phyloP scores from a whole-genome alignment of 139 green algal species.

The Chlamydomonas schloesseri region DNA sequence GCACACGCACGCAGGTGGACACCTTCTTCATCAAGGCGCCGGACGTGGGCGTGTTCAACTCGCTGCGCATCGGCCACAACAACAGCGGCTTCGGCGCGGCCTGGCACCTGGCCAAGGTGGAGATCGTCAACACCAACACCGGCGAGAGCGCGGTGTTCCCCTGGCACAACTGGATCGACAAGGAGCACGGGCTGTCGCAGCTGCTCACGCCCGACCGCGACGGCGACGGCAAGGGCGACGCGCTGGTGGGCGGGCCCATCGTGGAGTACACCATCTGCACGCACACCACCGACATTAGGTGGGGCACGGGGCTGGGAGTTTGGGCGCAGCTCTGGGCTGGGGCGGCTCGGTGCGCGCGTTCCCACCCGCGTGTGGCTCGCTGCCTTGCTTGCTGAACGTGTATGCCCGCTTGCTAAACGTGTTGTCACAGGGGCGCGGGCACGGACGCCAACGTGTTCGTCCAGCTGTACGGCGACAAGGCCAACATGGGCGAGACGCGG shows the following conservation, averaged over 20 bases:
- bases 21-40: slow-evolving; percentile 69
- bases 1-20: slow-evolving; percentile 45
- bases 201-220: slow-evolving; percentile 57
- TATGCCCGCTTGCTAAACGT: no score
- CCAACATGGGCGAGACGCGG: slow-evolving; percentile 39
- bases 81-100: slow-evolving; percentile 57
- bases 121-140: slow-evolving; percentile 64
- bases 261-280: slow-evolving; percentile 63
- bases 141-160: slow-evolving; percentile 58
- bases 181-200: slow-evolving; percentile 59
- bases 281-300: slow-evolving; percentile 63
- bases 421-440: slow-evolving; percentile 54
- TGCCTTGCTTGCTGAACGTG: no score
- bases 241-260: slow-evolving; percentile 40
- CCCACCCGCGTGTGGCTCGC: no score
- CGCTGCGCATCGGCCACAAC: slow-evolving; percentile 59
- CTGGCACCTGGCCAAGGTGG: slow-evolving; percentile 60
- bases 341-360: no score
- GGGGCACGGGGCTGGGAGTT: neutral
- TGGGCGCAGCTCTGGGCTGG: no score
- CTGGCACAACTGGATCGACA: slow-evolving; percentile 66
- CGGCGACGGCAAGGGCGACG: slow-evolving; percentile 55
- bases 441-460: slow-evolving; percentile 66
- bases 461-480: slow-evolving; percentile 55
- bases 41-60: slow-evolving; percentile 60